A percentile compares a stretch with the other conserved stretches of the same genome.
Conservation (phyloP, 495 filamentous ascomycete genomes). For the Hypoxylon intermedium region DNA sequence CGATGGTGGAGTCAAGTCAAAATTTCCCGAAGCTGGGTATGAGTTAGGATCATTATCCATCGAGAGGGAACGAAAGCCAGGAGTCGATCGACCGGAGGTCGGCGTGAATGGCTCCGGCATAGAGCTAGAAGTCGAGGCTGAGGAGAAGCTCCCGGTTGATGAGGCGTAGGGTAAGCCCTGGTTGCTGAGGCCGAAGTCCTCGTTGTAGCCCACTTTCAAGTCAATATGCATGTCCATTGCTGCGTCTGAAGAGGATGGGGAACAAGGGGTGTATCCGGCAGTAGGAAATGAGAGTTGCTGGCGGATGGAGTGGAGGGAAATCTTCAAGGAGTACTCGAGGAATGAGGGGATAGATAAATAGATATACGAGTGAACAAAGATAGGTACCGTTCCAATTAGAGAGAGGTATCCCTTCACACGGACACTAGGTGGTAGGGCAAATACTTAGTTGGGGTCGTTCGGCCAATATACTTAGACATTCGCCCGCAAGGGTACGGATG, state of each 20-base stretch:
- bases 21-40: slow-evolving; percentile 34
- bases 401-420: slow-evolving; percentile 30
- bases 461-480: slow-evolving; percentile 42
- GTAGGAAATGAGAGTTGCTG: slow-evolving; percentile 11
- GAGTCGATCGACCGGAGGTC: slow-evolving; percentile 46
- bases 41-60: slow-evolving; percentile 37
- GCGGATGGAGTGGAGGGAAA: slow-evolving; percentile 25
- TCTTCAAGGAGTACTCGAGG: slow-evolving; percentile 24
- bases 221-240: slow-evolving; percentile 34
- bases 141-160: slow-evolving; percentile 44
- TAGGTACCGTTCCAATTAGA: slow-evolving; percentile 27
- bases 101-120: slow-evolving; percentile 50
- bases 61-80: slow-evolving; percentile 26
- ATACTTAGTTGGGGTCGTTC: slow-evolving; percentile 37
- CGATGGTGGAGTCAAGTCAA: slow-evolving; percentile 48
- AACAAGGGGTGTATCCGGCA: slow-evolving; percentile 14
- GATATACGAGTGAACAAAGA: slow-evolving; percentile 36
- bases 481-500: slow-evolving; percentile 42
- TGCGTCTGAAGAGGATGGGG: slow-evolving; percentile 5
- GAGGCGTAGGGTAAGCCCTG: slow-evolving; percentile 36
- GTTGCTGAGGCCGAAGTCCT: slow-evolving; percentile 38
- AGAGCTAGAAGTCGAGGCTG: slow-evolving; percentile 43
- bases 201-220: slow-evolving; percentile 37
- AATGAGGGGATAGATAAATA: slow-evolving; percentile 43
- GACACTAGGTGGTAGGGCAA: slow-evolving; percentile 26